Percentiles rank a stretch among this genome's conserved stretches.
These are phyloP conservation scores for Chaetomiaceae sp. DNA, from an alignment of 2,329 filamentous ascomycete genomes.

Conservation along the genomic window DNA sequence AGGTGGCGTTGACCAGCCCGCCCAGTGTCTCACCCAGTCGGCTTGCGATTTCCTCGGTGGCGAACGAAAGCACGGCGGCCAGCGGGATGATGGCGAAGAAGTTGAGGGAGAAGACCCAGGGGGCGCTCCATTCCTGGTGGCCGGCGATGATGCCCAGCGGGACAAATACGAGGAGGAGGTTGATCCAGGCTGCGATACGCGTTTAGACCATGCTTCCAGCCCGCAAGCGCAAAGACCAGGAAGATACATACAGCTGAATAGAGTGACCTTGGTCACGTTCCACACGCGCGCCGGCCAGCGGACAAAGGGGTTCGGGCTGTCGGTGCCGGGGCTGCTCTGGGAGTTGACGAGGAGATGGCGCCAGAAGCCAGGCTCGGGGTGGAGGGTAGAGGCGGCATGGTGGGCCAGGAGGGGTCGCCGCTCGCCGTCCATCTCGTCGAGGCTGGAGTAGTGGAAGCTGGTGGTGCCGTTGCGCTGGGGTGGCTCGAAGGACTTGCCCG, in stretches of 20 bases:
- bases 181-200: conserved; percentile 49
- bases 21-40: conserved; percentile 70
- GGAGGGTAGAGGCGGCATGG: conserved; percentile 5
- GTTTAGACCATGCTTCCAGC: neutral
- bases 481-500: conserved; percentile 7
- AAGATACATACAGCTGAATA: conserved; percentile 51
- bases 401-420: conserved; percentile 18
- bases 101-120: conserved; percentile 69
- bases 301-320: conserved; percentile 43
- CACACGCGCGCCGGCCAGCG: conserved; percentile 45
- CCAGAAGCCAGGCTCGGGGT: conserved; percentile 23
- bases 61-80: conserved; percentile 68
- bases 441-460: neutral
- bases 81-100: conserved; percentile 77
- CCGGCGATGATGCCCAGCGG: conserved; percentile 68
- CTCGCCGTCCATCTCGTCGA: conserved; percentile 18
- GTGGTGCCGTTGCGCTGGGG: conserved; percentile 4
- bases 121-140: conserved; percentile 55
- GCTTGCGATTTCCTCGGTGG: conserved; percentile 69
- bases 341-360: conserved; percentile 44
- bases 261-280: conserved; percentile 53
- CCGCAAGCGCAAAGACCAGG: too few relatives aligned
- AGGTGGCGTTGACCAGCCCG: conserved; percentile 70
- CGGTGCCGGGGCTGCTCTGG: conserved; percentile 47
- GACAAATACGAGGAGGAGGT: conserved; percentile 68